A percentile compares a stretch with the other conserved stretches of the same genome.
phyloP scores from a whole-genome alignment of 352 stramenopile species.

The Saprolegnia diclina region DNA sequence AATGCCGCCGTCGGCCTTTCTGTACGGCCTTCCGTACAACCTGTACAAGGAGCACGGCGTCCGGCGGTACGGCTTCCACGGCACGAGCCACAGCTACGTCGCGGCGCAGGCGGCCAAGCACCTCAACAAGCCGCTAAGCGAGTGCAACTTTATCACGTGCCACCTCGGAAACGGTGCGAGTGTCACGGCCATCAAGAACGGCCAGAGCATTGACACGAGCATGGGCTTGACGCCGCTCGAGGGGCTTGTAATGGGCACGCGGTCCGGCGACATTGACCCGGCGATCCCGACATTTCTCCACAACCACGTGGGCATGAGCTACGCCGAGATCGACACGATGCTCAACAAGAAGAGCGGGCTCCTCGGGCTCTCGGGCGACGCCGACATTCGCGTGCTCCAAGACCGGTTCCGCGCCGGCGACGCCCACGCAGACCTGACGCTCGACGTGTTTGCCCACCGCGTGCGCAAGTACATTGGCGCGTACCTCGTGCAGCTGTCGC shows the following conservation, averaged over 20 bases:
- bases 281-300: conserved; percentile 72
- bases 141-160: conserved; percentile 76
- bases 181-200: conserved; percentile 69
- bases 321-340: conserved; percentile 73
- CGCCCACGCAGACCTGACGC: conserved; percentile 50
- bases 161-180: conserved; percentile 85
- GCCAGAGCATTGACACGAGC: conserved; percentile 80
- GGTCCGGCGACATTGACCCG: conserved; percentile 80
- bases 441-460: conserved; percentile 82
- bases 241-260: conserved; percentile 86
- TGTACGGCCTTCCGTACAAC: conserved; percentile 73
- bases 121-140: conserved; percentile 47
- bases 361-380: conserved; percentile 70
- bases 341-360: conserved; percentile 89
- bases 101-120: conserved; percentile 55
- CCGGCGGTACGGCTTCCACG: conserved; percentile 88
- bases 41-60: conserved; percentile 78
- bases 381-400: conserved; percentile 78
- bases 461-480: conserved; percentile 84
- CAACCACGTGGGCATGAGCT: conserved; percentile 59
- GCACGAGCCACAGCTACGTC: conserved; percentile 85
- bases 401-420: conserved; percentile 49
- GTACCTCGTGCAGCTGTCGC: conserved; percentile 68
- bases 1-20: conserved; percentile 73
- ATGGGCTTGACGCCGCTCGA: conserved; percentile 88